These are phyloP conservation scores for Aspergillus alliaceus DNA, from an alignment of 2,329 filamentous ascomycete species.

Conservation along the genomic window DNA sequence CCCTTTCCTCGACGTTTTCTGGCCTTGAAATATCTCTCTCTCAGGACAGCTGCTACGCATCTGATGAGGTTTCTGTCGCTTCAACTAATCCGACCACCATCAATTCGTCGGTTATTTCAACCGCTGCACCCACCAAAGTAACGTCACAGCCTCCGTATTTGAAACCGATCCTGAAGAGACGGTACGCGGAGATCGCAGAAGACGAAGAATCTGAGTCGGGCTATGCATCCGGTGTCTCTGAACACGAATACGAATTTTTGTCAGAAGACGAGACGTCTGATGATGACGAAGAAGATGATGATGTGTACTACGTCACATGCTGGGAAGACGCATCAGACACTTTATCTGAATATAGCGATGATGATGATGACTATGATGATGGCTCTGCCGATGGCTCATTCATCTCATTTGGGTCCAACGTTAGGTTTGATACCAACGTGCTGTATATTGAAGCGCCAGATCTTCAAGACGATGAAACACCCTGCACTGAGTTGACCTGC, in stretches of 20 bases:
- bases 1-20: constrained; percentile 37
- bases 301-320: constrained; percentile 30
- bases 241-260: constrained; percentile 18
- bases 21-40: constrained; percentile 38
- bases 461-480: constrained; percentile 24
- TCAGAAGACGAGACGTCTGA: constrained; percentile 16
- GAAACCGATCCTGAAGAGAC: constrained; percentile 38
- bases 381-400: constrained; percentile 36
- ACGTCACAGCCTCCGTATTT: constrained; percentile 25
- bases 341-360: constrained; percentile 27
- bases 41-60: constrained; percentile 42
- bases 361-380: constrained; percentile 23
- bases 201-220: constrained; percentile 36
- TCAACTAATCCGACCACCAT: constrained; percentile 28
- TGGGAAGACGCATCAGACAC: constrained; percentile 31
- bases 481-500: constrained; percentile 34
- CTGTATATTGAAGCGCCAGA: constrained; percentile 35
- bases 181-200: constrained; percentile 25
- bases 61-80: constrained; percentile 37
- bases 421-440: constrained; percentile 36
- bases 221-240: constrained; percentile 37
- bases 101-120: constrained; percentile 22
- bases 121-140: constrained; percentile 20
- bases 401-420: constrained; percentile 36
- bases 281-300: constrained; percentile 27